A percentile compares a stretch with the other conserved stretches of the same genome.
Conservation (phyloP, 1,284 basidiomycete genomes). For the Ceratobasidium sp. region DNA sequence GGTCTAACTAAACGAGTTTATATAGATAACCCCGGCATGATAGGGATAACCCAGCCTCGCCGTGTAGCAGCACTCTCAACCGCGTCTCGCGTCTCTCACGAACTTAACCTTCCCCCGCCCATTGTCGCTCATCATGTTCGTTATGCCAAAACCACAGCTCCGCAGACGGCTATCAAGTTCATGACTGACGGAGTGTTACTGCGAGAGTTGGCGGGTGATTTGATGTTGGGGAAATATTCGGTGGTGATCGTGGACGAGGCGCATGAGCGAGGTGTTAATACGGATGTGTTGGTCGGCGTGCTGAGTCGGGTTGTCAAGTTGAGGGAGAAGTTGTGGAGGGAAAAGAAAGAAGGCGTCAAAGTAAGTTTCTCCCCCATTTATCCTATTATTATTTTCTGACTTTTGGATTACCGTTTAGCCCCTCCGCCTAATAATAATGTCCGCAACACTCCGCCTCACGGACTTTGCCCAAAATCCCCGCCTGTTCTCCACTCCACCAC, state of each 20-base stretch:
- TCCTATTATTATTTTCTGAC: background rate
- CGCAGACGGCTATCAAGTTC: conserved; percentile 94
- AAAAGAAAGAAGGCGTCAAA: conserved; percentile 72
- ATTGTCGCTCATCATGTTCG: conserved; percentile 96
- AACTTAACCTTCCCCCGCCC: conserved; percentile 82
- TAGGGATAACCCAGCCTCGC: conserved; percentile 97
- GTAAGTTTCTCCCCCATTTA: conserved; percentile 58
- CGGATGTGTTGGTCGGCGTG: conserved; percentile 96
- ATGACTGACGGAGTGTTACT: conserved; percentile 99
- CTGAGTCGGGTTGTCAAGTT: conserved; percentile 91
- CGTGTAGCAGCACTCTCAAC: conserved; percentile 98
- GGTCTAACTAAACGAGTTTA: background rate
- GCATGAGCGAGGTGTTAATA: conserved; percentile 98
- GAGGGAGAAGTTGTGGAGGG: conserved; percentile 88
- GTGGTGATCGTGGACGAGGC: conserved; percentile 98
- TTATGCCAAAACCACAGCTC: conserved; percentile 92
- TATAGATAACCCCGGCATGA: conserved; percentile 95
- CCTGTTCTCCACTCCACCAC: conserved; percentile 86
- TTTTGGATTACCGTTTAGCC: conserved; percentile 63
- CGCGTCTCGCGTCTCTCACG: conserved; percentile 89
- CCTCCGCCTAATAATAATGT: conserved; percentile 96
- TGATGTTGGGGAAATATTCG: conserved; percentile 89
- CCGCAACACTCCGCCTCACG: conserved; percentile 92
- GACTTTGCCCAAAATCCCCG: conserved; percentile 92
- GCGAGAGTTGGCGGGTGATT: conserved; percentile 91